A percentile compares a stretch with the other conserved stretches of the same genome.
Evolutionary conservation across 495 filamentous ascomycete genomes (phyloP).

Genomic region (Tuber brumale): DNA sequence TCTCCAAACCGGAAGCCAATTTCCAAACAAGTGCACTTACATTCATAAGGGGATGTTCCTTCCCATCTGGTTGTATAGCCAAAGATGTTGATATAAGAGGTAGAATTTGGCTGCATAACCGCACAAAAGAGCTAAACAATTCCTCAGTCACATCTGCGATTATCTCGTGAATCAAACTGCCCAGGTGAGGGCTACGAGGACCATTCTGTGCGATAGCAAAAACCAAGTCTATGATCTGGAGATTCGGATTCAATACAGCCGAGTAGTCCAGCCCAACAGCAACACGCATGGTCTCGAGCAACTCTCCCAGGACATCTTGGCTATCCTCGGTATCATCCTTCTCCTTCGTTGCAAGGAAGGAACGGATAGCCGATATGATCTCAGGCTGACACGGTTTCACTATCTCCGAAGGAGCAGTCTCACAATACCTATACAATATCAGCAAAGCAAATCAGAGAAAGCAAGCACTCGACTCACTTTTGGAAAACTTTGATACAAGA

Average conservation of each 20-base stretch:
- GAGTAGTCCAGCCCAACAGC: constrained; percentile 70
- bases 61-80: constrained; percentile 75
- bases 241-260: constrained; percentile 60
- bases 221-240: constrained; percentile 70
- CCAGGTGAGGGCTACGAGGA: constrained; percentile 78
- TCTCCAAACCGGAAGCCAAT: background rate
- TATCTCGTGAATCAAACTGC: constrained; percentile 68
- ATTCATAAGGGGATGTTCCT: constrained; percentile 72
- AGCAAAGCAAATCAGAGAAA: constrained; percentile 42
- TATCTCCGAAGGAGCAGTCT: constrained; percentile 46
- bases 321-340: constrained; percentile 72
- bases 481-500: constrained; percentile 84
- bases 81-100: constrained; percentile 83
- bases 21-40: constrained; percentile 43
- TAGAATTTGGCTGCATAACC: constrained; percentile 78
- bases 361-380: constrained; percentile 68
- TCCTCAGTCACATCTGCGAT: constrained; percentile 77
- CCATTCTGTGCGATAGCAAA: constrained; percentile 85
- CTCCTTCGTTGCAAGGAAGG: constrained; percentile 70
- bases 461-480: constrained; percentile 55
- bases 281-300: constrained; percentile 80
- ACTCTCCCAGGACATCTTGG: constrained; percentile 82
- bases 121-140: constrained; percentile 64
- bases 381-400: constrained; percentile 57
- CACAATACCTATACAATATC: constrained; percentile 39